Evolutionary conservation across 768 basidiomycete species (phyloP).

Genomic region (Holtermanniella nyarrowii): DNA sequence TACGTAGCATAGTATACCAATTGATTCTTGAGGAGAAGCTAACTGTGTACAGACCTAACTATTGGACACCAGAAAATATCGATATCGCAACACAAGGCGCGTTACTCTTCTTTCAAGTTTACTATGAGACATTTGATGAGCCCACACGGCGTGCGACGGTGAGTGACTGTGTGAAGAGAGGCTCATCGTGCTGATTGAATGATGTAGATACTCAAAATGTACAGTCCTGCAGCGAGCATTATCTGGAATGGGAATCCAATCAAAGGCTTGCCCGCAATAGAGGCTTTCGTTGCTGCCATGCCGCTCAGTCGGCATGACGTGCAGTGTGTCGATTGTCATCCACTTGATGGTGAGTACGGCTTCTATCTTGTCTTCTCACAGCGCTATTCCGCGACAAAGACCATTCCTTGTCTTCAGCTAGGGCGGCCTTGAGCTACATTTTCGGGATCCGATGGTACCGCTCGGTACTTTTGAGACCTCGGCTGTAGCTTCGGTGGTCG

Average conservation of each 20-base stretch:
- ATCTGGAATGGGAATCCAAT: conserved; percentile 35
- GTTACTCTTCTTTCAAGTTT: conserved; percentile 33
- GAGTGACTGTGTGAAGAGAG: conserved; percentile 1
- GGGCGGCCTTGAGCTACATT: neutral
- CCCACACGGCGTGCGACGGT: conserved; percentile 22
- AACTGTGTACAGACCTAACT: too few species aligned
- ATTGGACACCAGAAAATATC: conserved; percentile 21
- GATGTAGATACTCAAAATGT: conserved; percentile 20
- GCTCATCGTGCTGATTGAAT: neutral
- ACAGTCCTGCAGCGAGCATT: conserved; percentile 23
- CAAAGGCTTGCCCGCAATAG: conserved; percentile 5
- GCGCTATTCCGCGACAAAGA: neutral
- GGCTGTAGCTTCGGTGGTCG: neutral
- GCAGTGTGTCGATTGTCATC: conserved; percentile 34
- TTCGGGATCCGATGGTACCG: too few species aligned
- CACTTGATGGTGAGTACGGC: conserved; percentile 16
- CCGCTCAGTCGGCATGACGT: conserved; percentile 32
- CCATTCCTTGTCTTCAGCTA: neutral
- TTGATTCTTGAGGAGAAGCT: too few species aligned
- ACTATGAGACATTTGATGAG: conserved; percentile 36
- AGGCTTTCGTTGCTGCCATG: conserved; percentile 20
- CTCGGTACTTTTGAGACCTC: neutral
- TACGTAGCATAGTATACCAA: too few species aligned
- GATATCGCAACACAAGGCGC: conserved; percentile 34
- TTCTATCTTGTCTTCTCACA: neutral